Evolutionary conservation across 306 rosid genomes (phyloP).

Genomic region (Glycine tomentella): DNA sequence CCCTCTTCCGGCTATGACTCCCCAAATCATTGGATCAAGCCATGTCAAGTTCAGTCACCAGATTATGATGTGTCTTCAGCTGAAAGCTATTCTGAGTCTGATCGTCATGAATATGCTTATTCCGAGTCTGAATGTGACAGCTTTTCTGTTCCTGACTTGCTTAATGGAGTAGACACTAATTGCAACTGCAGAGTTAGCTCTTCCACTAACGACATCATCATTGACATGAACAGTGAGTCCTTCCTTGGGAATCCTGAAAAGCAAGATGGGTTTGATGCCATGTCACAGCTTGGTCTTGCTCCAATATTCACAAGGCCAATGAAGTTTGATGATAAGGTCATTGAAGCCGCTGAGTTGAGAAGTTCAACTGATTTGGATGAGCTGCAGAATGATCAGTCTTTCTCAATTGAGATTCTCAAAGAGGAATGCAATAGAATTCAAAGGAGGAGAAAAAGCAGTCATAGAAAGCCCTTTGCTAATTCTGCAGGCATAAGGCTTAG

Average conservation of each 20-base stretch:
- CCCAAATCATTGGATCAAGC: slow-evolving; percentile 44
- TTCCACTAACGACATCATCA: slow-evolving; percentile 77
- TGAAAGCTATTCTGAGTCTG: slow-evolving; percentile 61
- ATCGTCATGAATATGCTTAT: slow-evolving; percentile 53
- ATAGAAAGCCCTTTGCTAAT: slow-evolving; percentile 51
- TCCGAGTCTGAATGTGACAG: slow-evolving; percentile 66
- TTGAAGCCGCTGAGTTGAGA: slow-evolving; percentile 40
- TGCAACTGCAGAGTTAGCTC: slow-evolving; percentile 74
- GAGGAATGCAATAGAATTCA: slow-evolving; percentile 50
- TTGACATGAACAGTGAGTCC: slow-evolving; percentile 69
- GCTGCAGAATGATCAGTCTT: slow-evolving; percentile 43
- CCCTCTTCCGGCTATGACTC: slow-evolving; percentile 41
- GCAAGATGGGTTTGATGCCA: slow-evolving; percentile 54
- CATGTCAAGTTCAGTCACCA: slow-evolving; percentile 54
- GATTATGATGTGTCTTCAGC: slow-evolving; percentile 60
- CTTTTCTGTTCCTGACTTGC: slow-evolving; percentile 55
- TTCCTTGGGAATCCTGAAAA: slow-evolving; percentile 54
- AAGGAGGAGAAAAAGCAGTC: slow-evolving; percentile 46
- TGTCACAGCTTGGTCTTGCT: slow-evolving; percentile 68
- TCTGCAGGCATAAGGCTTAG: slow-evolving; percentile 72
- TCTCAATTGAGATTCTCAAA: slow-evolving; percentile 45
- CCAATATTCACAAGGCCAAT: slow-evolving; percentile 66
- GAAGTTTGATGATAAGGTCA: slow-evolving; percentile 55
- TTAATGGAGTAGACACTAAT: slow-evolving; percentile 58
- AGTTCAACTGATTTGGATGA: slow-evolving; percentile 55